Base-by-base conservation (phyloP, 1,284 basidiomycete species). In the Tilletia horrida region DNA sequence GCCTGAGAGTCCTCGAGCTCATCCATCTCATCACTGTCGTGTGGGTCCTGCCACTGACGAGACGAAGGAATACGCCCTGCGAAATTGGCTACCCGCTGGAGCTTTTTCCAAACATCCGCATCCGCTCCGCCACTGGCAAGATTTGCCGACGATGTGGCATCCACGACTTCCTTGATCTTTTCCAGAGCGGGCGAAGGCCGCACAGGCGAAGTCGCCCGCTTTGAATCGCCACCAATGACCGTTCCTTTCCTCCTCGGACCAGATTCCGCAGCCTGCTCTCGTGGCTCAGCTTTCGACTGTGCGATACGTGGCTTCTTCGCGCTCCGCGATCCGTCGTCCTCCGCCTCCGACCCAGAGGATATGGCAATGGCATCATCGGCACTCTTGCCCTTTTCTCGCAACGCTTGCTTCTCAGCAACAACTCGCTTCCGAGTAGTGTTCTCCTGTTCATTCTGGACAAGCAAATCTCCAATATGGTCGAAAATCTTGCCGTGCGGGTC, bases 1-100 rank as follows among this genome's bases (percentile, higher is more conserved):
- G 50, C n/a, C 13, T 52, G 50, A 13, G 50, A 52, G 50, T 52
- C 50, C 50, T 52, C 50, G 14, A 52, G 50, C 50, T 52, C 23
- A 27, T 52, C 50, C 21, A 52, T 25, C 3, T 52, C 50, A 27
- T 52, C 50, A 27, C 50, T 52, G 50, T 52, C 50, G 50, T 23
- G 18, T 16, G 45, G 16, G 6, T 25, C 23, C 50, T 14, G 13
- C 11, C 13, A 4, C 13, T 27, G 50, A 23, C 50, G 50, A 7
- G 13, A 13, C 23, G 50, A 21, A 14, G 21, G 23, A 52, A 25
- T 27, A 21, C 14, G 21, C 50, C 23, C 14, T 14, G n/a, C 11
- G 23, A 27, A 6, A 21, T 13, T 2, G 6, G 21, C n/a, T 14
- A 27, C 23, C 8, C 21, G 50, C 13, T 21, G 23, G 6, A 52